Evolutionary conservation across 108 stramenopile species (phyloP).

Genomic region (Pseudonitzschia pungens): DNA sequence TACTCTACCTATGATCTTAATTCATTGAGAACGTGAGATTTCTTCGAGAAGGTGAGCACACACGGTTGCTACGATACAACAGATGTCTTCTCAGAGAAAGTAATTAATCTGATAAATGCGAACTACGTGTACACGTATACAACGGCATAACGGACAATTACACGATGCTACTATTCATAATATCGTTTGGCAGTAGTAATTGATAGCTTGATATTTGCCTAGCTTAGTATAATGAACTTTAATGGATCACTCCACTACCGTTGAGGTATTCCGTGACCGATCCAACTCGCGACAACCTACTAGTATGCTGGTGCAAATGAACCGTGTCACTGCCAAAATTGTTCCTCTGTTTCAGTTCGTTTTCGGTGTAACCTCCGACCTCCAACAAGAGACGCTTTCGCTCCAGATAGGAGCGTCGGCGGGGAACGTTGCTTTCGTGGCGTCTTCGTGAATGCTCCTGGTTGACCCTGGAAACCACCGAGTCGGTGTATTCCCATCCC

Average conservation of each 20-base stretch:
- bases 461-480: not conserved
- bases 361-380: slow-evolving; percentile 3
- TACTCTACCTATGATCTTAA: too few relatives aligned
- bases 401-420: slow-evolving; percentile 1
- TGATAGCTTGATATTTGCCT: not conserved
- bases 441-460: not conserved
- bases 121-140: too few relatives aligned
- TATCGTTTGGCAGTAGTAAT: too few relatives aligned
- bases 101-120: too few relatives aligned
- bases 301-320: not conserved
- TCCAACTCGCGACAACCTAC: not conserved
- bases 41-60: too few relatives aligned
- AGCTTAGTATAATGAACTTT: not conserved
- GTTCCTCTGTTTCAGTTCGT: not conserved
- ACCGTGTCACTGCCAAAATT: not conserved
- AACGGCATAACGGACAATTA: too few relatives aligned
- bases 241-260: not conserved
- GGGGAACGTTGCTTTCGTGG: not conserved
- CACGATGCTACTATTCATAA: too few relatives aligned
- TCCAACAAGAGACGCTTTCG: not conserved
- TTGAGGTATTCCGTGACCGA: not conserved
- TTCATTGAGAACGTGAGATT: too few relatives aligned
- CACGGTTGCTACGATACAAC: too few relatives aligned
- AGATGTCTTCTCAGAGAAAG: too few relatives aligned
- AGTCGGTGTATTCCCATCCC: slow-evolving; percentile 29